Evolutionary conservation across 306 rosid species (phyloP).

Genomic region (Rosa chinensis): DNA sequence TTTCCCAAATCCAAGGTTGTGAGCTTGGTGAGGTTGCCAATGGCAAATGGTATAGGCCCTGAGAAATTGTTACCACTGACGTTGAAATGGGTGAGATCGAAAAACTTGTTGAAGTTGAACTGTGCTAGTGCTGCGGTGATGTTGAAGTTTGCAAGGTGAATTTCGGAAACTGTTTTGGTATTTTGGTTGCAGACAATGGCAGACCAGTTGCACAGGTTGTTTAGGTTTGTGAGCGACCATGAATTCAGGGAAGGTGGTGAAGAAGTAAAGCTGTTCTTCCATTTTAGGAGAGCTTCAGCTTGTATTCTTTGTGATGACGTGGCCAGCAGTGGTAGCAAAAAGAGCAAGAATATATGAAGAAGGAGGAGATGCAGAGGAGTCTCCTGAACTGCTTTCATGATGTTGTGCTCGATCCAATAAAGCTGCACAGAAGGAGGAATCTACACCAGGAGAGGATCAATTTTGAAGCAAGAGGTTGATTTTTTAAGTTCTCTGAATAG

Average conservation of each 20-base stretch:
- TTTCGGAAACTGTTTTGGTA: constrained; percentile 32
- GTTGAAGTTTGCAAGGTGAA: constrained; percentile 41
- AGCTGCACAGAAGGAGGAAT: background rate
- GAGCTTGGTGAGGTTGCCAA: constrained; percentile 43
- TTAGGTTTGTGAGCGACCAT: constrained; percentile 50
- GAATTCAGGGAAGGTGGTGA: constrained; percentile 40
- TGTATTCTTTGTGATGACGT: constrained; percentile 38
- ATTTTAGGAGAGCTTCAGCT: constrained; percentile 55
- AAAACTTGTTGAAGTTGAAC: constrained; percentile 46
- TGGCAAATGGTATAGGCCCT: constrained; percentile 52
- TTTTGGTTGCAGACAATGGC: constrained; percentile 39
- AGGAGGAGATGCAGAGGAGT: no score
- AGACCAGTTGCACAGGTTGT: constrained; percentile 58
- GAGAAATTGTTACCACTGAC: constrained; percentile 39
- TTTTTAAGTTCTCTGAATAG: no score
- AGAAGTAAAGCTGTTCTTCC: constrained; percentile 51
- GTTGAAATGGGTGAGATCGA: constrained; percentile 45
- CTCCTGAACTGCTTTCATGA: no score
- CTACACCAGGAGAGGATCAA: background rate
- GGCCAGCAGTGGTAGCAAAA: no score
- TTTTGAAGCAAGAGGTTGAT: background rate
- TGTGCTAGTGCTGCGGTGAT: constrained; percentile 41
- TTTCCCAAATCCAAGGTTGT: constrained; percentile 9
- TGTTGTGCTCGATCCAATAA: no score
- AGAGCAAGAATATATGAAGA: no score